Percentiles rank a stretch among this genome's conserved stretches.
Evolutionary conservation across 2,329 filamentous ascomycete genomes (phyloP).

Genomic region (Sporothrix luriei): DNA sequence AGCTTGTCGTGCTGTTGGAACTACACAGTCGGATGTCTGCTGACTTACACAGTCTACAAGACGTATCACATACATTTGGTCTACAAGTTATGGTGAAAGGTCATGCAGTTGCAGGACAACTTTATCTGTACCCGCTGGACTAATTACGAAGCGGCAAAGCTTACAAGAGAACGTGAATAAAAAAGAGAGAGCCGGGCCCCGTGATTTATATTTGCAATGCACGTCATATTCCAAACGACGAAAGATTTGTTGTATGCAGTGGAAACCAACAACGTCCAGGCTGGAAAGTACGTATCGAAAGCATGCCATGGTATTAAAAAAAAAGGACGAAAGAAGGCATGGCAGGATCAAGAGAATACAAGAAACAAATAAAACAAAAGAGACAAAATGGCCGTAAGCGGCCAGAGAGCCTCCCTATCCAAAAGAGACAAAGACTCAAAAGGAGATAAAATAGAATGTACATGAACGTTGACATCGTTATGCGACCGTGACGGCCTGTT

Average conservation of each 20-base stretch:
- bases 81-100: no score
- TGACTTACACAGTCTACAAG: no score
- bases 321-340: neutral
- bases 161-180: neutral
- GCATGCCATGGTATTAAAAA: slow-evolving; percentile 6
- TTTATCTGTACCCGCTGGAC: no score
- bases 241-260: neutral
- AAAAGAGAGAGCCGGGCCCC: neutral
- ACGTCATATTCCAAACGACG: neutral
- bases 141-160: no score
- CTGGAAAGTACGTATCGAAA: neutral
- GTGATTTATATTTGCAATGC: neutral
- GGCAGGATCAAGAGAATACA: neutral
- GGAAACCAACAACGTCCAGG: neutral
- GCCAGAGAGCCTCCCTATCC: neutral
- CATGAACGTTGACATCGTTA: neutral
- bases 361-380: slow-evolving; percentile 1
- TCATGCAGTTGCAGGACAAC: no score
- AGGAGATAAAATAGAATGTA: neutral
- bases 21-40: no score
- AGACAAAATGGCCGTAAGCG: neutral
- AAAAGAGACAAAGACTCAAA: neutral
- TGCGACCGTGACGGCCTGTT: slow-evolving; percentile 17
- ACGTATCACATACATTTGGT: no score
- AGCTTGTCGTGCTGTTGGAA: no score